A percentile compares a stretch with the other conserved stretches of the same genome.
Conservation (phyloP, 345 rosid genomes). For the Populus euphratica region DNA sequence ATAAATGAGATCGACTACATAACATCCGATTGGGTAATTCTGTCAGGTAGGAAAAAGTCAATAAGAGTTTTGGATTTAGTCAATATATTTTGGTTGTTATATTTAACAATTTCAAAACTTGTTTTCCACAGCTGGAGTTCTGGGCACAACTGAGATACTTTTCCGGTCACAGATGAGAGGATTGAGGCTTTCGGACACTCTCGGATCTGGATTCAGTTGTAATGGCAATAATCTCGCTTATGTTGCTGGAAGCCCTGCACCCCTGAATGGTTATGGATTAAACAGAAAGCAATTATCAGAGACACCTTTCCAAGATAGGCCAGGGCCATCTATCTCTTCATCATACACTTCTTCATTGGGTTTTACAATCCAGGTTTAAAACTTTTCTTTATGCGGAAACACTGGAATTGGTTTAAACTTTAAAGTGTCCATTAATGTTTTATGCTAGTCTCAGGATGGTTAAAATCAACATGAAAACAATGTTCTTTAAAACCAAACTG, state of each 20-base stretch:
- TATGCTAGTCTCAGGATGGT: too few relatives aligned
- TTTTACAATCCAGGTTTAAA: constrained; percentile 41
- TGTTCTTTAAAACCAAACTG: too few relatives aligned
- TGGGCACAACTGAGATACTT: constrained; percentile 45
- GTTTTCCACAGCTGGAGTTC: constrained; percentile 34
- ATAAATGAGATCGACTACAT: constrained; percentile 37
- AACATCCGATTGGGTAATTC: constrained; percentile 39
- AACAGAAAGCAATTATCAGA: constrained; percentile 26
- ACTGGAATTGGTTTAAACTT: background rate
- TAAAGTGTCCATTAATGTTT: too few relatives aligned
- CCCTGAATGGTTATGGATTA: constrained; percentile 37
- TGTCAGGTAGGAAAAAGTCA: constrained; percentile 30
- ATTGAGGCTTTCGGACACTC: constrained; percentile 32
- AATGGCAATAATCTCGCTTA: constrained; percentile 44
- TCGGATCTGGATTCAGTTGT: constrained; percentile 42
- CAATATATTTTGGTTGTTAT: background rate
- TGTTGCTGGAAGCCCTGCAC: constrained; percentile 42
- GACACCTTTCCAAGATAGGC: constrained; percentile 30
- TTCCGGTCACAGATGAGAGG: constrained; percentile 43
- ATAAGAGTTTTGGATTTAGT: background rate
- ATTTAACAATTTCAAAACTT: background rate
- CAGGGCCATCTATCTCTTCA: constrained; percentile 45
- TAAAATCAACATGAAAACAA: too few relatives aligned
- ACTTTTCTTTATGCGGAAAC: background rate
- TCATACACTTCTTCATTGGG: constrained; percentile 40